Conservation (phyloP, 192 early-diverging fungal genomes). For the Dissophora globulifera region DNA sequence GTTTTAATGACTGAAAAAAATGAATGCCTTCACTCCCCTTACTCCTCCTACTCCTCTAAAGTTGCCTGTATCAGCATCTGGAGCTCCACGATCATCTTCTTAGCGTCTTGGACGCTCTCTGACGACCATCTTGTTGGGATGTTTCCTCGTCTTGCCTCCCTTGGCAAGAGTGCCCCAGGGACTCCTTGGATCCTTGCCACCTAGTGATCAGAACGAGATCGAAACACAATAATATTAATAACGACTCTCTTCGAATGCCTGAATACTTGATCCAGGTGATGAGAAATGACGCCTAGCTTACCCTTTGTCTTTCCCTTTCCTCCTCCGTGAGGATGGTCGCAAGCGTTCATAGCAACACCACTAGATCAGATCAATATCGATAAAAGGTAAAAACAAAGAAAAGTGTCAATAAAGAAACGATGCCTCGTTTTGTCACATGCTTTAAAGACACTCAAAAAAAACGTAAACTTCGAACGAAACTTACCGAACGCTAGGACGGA, state of each 20-base stretch:
- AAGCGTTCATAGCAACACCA: conserved; percentile 95
- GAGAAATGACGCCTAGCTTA: conserved; percentile 46
- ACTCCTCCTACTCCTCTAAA: too few species aligned
- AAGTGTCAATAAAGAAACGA: too few species aligned
- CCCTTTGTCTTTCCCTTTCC: conserved; percentile 94
- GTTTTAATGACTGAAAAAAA: too few species aligned
- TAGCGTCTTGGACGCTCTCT: conserved; percentile 70
- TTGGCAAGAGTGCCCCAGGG: conserved; percentile 95
- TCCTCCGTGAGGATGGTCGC: conserved; percentile 98
- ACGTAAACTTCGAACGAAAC: background rate
- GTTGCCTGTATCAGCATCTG: too few species aligned
- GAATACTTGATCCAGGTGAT: background rate
- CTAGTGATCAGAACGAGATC: too few species aligned
- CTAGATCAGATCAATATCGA: conserved; percentile 38
- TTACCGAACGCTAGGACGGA: conserved; percentile 84
- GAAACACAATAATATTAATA: too few species aligned
- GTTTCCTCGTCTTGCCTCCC: conserved; percentile 87
- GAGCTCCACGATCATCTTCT: background rate
- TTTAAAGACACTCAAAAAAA: background rate
- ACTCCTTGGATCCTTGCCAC: conserved; percentile 80
- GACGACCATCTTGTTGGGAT: conserved; percentile 75
- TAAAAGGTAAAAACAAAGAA: too few species aligned
- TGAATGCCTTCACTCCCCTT: too few species aligned
- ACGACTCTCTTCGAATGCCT: too few species aligned
- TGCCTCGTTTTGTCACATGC: too few species aligned